Evolutionary conservation across 108 stramenopile genomes (phyloP), one percentile per base, ranked within the genome.

Genomic region (Cyclotella sp.): DNA sequence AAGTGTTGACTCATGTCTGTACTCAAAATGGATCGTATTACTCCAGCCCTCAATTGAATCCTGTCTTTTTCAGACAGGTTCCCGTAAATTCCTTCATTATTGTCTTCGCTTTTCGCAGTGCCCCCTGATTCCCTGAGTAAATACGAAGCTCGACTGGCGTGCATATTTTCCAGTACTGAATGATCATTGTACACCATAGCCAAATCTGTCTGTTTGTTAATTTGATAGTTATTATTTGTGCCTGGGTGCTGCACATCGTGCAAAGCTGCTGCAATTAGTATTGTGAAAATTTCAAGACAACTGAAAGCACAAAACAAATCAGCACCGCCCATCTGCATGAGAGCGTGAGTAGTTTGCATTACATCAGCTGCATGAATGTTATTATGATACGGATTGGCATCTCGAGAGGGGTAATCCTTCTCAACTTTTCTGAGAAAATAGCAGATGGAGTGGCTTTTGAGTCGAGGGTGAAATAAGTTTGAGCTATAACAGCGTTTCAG

Each of bases 241-340:
- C 96, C 96, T 0, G 89, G 90, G 76, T 96, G 96, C 30, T 80
- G 86, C 10, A 95, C 86, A 71, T 96, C 96, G 74, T 96, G 96
- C 52, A 87, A 68, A 13, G 89, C 71, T 1, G 88, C 91, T 12
- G 88, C 90, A 40, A 92, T 53, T 12, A 87, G 54, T 30, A 77
- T 76, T 16, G 76, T 63, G 39, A 76, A 87, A 15, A 72, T n/a
- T 49, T 87, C 76, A 40, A 81, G 60, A 39, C 49, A 29, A 18
- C 42, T 49, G 51, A 54, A 58, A 19, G 75, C 34, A 5, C 55
- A 39, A 27, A 24, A 44, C 42, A 78, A 43, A 16, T 76, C 85
- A 29, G 46, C 58, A 63, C 75, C 77, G 10, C 79, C 84, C 64
- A 79, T 55, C 47, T 86, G 68, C 13, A 88, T 59, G 7, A 88